Evolutionary conservation across 2,329 filamentous ascomycete species (phyloP), one percentile per base, ranked within the genome.

Genomic region (Plenodomus lindquistii): DNA sequence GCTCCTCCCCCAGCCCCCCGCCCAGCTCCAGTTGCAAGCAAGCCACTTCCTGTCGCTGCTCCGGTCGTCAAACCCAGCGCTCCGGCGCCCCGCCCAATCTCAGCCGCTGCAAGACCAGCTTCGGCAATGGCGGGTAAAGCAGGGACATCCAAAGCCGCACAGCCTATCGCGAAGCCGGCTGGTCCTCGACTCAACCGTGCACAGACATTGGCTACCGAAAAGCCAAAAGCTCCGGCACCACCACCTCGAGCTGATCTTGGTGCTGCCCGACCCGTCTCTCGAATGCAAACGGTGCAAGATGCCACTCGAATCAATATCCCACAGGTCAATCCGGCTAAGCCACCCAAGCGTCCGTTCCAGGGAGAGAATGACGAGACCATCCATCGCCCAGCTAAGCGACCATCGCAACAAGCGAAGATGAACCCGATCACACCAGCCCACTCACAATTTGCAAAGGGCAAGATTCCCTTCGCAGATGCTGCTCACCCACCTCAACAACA

Each of bases 381-480:
- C 27, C 81, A 69, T 39, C 66, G 68, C 15, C 68, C 68, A 16
- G 64, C 68, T 4, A 71, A 71, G 40, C 63, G 68, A 21, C 68
- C 65, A 24, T 70, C 67, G 16, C 59, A 64, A 38, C 64, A 81
- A 36, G 77, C 61, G 72, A 81, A 61, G 74, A 80, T 66, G 77
- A 66, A 69, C 31, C 63, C 69, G 13, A 66, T 77, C 42, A 69
- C 73, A 4, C 63, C 83, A 13, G 78, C 80, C 17, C 88, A 91
- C 62, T 86, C 89, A 57, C 81, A 84, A 66, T 86, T 93, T 50
- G 89, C 90, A 7, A 96, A 88, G 73, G 89, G 85, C n/a, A 85
- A 88, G 21, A 97, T 97, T 59, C 89, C 91, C 2, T 97, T 97
- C 66, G 91, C 91, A 6, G 83, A 92, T 17, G 85, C 84, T 50